Percentiles rank a stretch among this genome's conserved stretches.
Conservation (phyloP, 768 basidiomycete species). For the Phylloporus sp. region DNA sequence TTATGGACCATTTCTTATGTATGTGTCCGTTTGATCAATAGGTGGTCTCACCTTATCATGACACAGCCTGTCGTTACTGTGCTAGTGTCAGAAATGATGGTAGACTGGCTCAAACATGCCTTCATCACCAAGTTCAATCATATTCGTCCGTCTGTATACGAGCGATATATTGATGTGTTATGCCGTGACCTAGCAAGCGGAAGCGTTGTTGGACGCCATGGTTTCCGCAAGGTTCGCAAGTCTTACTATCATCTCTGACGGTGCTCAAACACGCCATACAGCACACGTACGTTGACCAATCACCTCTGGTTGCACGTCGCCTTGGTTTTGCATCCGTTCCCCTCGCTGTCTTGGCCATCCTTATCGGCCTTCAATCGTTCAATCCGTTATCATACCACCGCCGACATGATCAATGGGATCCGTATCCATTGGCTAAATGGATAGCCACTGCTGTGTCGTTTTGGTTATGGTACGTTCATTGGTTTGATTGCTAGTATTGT, state of each 20-base stretch:
- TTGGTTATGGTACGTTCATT: slow-evolving; percentile 78
- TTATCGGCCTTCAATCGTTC: slow-evolving; percentile 73
- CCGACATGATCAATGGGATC: slow-evolving; percentile 36
- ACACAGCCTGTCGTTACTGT: slow-evolving; percentile 87
- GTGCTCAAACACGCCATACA: slow-evolving; percentile 25
- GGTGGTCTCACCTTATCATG: not conserved
- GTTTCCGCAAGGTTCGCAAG: slow-evolving; percentile 60
- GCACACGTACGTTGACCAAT: slow-evolving; percentile 94
- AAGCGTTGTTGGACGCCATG: slow-evolving; percentile 63
- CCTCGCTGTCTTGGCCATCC: slow-evolving; percentile 75
- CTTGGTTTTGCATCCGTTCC: slow-evolving; percentile 93
- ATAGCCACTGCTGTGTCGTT: slow-evolving; percentile 57
- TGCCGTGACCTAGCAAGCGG: slow-evolving; percentile 88
- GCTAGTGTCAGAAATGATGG: slow-evolving; percentile 84
- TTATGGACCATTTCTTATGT: slow-evolving; percentile 91
- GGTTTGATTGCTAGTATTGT: slow-evolving; percentile 9
- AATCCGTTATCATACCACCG: slow-evolving; percentile 54
- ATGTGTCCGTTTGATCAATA: slow-evolving; percentile 25
- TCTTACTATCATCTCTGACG: not conserved
- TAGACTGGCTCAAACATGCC: slow-evolving; percentile 99
- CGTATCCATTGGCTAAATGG: slow-evolving; percentile 54
- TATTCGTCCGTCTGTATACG: slow-evolving; percentile 92
- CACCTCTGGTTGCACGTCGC: slow-evolving; percentile 88
- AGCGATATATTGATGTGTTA: slow-evolving; percentile 90
- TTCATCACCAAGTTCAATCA: slow-evolving; percentile 99